Evolutionary conservation across 2,329 filamentous ascomycete genomes (phyloP), one percentile per base, ranked within the genome.

Genomic region (Colletotrichum falcatum): DNA sequence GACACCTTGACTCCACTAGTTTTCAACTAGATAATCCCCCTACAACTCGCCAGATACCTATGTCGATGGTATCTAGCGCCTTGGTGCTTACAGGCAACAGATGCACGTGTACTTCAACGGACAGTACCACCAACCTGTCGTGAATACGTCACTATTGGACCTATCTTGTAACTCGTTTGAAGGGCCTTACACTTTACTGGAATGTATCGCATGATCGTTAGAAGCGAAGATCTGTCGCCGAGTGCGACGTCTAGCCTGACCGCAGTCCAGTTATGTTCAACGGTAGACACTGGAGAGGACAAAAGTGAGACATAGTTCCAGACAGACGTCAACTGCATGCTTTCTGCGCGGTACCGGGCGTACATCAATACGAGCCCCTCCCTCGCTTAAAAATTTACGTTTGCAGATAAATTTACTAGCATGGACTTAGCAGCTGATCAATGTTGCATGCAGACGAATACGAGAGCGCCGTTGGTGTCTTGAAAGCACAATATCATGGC

Each of bases 271-370:
- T 16, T n/a, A 37, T 49, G 26, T 30, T 16, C n/a, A 58, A 61
- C 37, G 30, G 55, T 30, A 60, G 48, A 61, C 20, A 16, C 23
- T 14, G 23, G 39, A 55, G 16, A 48, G 55, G 1, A 48, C 9
- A 5, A 18, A 23, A 23, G 39, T 66, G 66, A 70, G 66, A 70
- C 62, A 66, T 59, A 7, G n/a, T 16, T 12, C 26, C 30, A 20
- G 2, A 14, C 12, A 12, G 20, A 53, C 46, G 30, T 48, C 37
- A 46, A 46, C 16, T 7, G 26, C 23, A 39, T 49, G 23, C 9
- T 56, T 23, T 20, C 12, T 28, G 11, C 35, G 60, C 28, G n/a
- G 18, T 14, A 44, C 42, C 20, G 2, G 61, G 23, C 48, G 18
- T 2, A 23, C 44, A 3, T 28, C 33, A 48, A 70, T 70, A 70